Conservation (phyloP, 139 green algal genomes). For the Yamagishiella unicocca region DNA sequence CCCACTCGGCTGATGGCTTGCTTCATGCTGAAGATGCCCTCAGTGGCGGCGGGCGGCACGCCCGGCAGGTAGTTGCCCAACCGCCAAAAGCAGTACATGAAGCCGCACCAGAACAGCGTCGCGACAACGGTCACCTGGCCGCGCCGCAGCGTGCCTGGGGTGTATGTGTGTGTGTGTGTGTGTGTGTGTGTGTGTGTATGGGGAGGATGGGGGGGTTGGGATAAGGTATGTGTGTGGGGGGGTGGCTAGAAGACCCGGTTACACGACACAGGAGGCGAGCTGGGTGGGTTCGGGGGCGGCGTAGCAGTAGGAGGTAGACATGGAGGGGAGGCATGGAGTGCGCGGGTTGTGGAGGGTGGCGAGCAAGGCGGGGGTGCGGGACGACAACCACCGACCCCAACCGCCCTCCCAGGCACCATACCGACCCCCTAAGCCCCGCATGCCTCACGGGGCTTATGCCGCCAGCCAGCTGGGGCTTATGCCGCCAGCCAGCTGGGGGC, state of each 20-base stretch:
- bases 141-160: slow-evolving; percentile 16
- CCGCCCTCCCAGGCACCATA: no score
- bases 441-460: no score
- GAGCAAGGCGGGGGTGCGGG: no score
- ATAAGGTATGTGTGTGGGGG: neutral
- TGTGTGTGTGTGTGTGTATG: neutral
- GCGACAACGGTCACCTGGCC: slow-evolving; percentile 49
- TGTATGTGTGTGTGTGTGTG: neutral
- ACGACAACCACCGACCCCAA: no score
- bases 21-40: slow-evolving; percentile 51
- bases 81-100: slow-evolving; percentile 84
- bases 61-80: slow-evolving; percentile 77
- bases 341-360: no score
- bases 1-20: slow-evolving; percentile 87
- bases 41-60: slow-evolving; percentile 52
- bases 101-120: slow-evolving; percentile 46
- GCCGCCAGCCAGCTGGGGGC: no score
- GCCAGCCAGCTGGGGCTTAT: no score
- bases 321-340: no score
- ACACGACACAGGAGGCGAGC: no score
- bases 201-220: neutral
- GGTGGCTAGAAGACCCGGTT: neutral
- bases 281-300: no score
- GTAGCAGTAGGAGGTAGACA: no score
- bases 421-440: no score